Base-by-base conservation (phyloP, 2,329 filamentous ascomycete genomes). In the Myriosclerotinia curreyana region DNA sequence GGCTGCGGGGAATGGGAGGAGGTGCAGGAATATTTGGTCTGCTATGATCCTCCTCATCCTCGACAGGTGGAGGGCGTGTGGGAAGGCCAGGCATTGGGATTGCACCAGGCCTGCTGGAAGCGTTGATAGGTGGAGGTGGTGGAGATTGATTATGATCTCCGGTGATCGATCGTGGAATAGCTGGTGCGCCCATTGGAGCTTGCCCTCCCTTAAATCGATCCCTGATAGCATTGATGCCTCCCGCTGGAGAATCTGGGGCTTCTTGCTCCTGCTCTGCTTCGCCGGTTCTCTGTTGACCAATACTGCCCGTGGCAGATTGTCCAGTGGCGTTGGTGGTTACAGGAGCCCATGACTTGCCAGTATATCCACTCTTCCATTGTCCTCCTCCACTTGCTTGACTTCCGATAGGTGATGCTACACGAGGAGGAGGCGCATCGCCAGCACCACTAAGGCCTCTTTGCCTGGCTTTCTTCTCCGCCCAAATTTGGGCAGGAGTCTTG, bases 401-500 rank as follows among this genome's bases (percentile, higher is more conserved):
- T 59, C 80, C 75, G 40, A 92, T 78, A 0, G 86, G 83, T 49
- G 85, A 77, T n/a, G 83, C 73, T 60, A 78, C 66, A 54, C 76
- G 73, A 51, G 83, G 74, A 25, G 51, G 46, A 25, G 80, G 75
- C 59, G 81, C 76, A 36, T 80, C 78, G 58, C 82, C 79, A 59
- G 75, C 79, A 49, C 79, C 79, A 53, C 84, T 87, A 31, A 76
- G 69, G 28, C 83, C 86, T 65, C 88, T 83, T 75, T 95, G 87
- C 66, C 87, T 88, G 46, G 91, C 94, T 80, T 98, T 98, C 80
- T 93, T 96, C 80, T 99, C 95, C 0, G 94, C 94, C 95, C 95
- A 99, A 44, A 96, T 79, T 76, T 99, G 95, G 38, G 95, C 93
- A 8, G 95, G 95, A 6, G 95, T 98, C 81, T 98, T 99, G 67